Evolutionary conservation across 2,329 filamentous ascomycete species (phyloP).

Genomic region (Paecilomyces sp.): DNA sequence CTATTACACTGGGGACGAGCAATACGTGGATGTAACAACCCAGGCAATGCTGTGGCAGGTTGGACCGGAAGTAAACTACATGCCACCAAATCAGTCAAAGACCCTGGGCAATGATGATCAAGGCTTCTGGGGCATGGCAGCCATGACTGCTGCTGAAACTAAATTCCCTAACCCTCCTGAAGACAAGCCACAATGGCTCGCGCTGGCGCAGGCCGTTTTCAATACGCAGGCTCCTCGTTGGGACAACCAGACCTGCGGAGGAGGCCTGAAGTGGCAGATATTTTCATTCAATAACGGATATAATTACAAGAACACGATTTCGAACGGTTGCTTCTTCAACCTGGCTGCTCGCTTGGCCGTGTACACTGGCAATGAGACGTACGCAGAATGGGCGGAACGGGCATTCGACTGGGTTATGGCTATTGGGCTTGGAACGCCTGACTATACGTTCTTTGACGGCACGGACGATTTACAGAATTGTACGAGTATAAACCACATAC

Average conservation of each 20-base stretch:
- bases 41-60: slow-evolving; percentile 65
- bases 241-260: slow-evolving; percentile 59
- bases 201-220: slow-evolving; percentile 70
- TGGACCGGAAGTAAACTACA: slow-evolving; percentile 64
- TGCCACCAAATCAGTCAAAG: slow-evolving; percentile 50
- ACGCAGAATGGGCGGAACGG: slow-evolving; percentile 65
- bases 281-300: slow-evolving; percentile 64
- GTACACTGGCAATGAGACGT: slow-evolving; percentile 69
- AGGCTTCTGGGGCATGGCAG: slow-evolving; percentile 73
- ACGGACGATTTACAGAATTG: slow-evolving; percentile 47
- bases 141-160: slow-evolving; percentile 68
- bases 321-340: slow-evolving; percentile 48
- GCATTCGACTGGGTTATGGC: slow-evolving; percentile 51
- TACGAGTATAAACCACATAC: slow-evolving; percentile 42
- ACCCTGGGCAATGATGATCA: slow-evolving; percentile 44
- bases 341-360: slow-evolving; percentile 58
- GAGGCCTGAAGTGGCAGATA: slow-evolving; percentile 77
- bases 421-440: slow-evolving; percentile 44
- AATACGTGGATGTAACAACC: slow-evolving; percentile 61
- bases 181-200: slow-evolving; percentile 66
- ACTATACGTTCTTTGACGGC: slow-evolving; percentile 50
- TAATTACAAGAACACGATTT: slow-evolving; percentile 48
- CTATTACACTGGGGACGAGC: slow-evolving; percentile 66
- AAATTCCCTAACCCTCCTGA: slow-evolving; percentile 61
- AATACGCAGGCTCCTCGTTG: slow-evolving; percentile 68